These are phyloP conservation scores for Macrocybe gigantea DNA, from an alignment of 768 basidiomycete species.

Conservation along the genomic window DNA sequence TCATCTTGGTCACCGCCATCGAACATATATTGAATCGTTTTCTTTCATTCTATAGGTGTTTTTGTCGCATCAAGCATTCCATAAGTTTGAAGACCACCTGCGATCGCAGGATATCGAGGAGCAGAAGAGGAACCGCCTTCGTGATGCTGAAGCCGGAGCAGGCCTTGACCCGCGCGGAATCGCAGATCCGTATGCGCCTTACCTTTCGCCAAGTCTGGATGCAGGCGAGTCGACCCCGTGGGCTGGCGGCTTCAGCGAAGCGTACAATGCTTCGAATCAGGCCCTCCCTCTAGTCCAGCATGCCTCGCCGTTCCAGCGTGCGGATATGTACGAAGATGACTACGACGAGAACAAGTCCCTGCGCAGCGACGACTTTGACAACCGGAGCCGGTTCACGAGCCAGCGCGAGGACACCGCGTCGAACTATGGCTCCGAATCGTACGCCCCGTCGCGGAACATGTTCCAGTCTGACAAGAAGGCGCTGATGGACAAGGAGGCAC, in stretches of 20 bases:
- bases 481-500: constrained; percentile 71
- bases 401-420: constrained; percentile 74
- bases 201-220: constrained; percentile 48
- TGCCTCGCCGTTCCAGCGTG: constrained; percentile 78
- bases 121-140: constrained; percentile 71
- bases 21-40: background rate
- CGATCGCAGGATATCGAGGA: constrained; percentile 83
- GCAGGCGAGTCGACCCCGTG: constrained; percentile 26
- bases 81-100: constrained; percentile 80
- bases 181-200: constrained; percentile 75
- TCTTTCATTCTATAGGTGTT: constrained; percentile 56
- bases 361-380: constrained; percentile 75
- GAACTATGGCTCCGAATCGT: constrained; percentile 86
- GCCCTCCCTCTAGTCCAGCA: constrained; percentile 80
- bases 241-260: constrained; percentile 42
- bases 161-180: constrained; percentile 53
- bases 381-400: constrained; percentile 70
- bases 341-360: constrained; percentile 72
- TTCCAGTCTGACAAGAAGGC: constrained; percentile 79
- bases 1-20: background rate
- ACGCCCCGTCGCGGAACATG: constrained; percentile 94
- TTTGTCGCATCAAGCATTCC: constrained; percentile 82
- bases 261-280: constrained; percentile 57
- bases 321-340: constrained; percentile 71
- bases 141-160: constrained; percentile 70